Base-by-base conservation (phyloP, 495 filamentous ascomycete genomes). In the Neurospora sp. region DNA sequence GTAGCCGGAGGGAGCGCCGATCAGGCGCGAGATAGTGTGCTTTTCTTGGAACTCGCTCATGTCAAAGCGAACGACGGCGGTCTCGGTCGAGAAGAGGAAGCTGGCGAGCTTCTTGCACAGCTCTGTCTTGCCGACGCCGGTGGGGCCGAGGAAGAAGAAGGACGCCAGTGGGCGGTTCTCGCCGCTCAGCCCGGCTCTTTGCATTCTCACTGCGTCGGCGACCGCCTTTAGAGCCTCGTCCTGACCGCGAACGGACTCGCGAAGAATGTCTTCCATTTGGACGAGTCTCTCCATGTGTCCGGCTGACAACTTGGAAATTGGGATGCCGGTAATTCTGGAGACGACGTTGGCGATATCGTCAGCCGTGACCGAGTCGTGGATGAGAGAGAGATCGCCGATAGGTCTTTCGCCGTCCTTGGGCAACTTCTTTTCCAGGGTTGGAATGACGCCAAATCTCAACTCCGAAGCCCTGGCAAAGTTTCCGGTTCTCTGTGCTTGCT, bases 31-130 rank as follows among this genome's bases (percentile, higher is more conserved):
- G 72, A 99, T 90, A 2, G 95, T 98, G 80, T 98, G 95, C 80
- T 97, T 97, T 78, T 99, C 96, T 77, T 96, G 93, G 82, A 98
- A 99, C 76, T 99, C 96, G 81, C 89, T 92, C 95, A 98, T 99
- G 82, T 99, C 96, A 79, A 98, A 99, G 66, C 96, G 77, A 39
- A 81, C 89, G 38, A 99, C 94, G 6, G 96, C 94, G 54, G 87
- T 87, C 77, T 97, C 93, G 4, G 93, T 97, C 0, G 92, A 94
- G 82, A 99, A 99, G 31, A 99, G 84, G 85, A 97, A 97, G 74
- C 87, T 86, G 69, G 95, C 96, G 79, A 99, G 91, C 76, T 94
- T 94, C 87, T 99, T 99, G 87, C 94, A 97, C 6, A 98, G 87
- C 76, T 98, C 96, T 2, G 95, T 99, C 82, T 99, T 99, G 70